Percentiles rank a stretch among this genome's conserved stretches.
Conservation (phyloP, 2,329 filamentous ascomycete genomes). For the Cladophialophora yegresii region DNA sequence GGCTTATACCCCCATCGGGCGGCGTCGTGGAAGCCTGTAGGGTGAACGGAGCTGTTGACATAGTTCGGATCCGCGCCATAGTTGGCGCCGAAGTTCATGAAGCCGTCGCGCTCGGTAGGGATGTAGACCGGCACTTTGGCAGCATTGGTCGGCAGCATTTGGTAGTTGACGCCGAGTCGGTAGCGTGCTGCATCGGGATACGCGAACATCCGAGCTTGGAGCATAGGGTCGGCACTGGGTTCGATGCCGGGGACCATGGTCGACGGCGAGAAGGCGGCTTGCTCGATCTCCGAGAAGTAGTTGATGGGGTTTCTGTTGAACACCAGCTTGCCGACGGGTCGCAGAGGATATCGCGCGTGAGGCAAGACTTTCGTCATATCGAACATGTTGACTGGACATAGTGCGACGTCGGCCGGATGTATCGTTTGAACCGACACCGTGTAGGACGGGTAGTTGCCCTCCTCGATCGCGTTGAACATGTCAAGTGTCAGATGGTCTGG, state of each 20-base stretch:
- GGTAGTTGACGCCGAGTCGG: slow-evolving; percentile 47
- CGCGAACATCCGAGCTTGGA: slow-evolving; percentile 63
- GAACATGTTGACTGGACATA: slow-evolving; percentile 65
- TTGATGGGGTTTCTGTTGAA: slow-evolving; percentile 67
- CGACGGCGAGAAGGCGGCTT: slow-evolving; percentile 66
- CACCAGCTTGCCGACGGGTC: slow-evolving; percentile 63
- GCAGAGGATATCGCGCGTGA: slow-evolving; percentile 62
- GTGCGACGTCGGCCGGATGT: slow-evolving; percentile 62
- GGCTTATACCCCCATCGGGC: slow-evolving; percentile 37
- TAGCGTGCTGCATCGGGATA: slow-evolving; percentile 58
- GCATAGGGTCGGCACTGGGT: slow-evolving; percentile 64
- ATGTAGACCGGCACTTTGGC: slow-evolving; percentile 44
- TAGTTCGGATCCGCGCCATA: slow-evolving; percentile 64
- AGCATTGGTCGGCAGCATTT: slow-evolving; percentile 45
- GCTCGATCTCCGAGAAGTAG: slow-evolving; percentile 68
- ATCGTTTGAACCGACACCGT: slow-evolving; percentile 65
- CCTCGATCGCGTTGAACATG: slow-evolving; percentile 64
- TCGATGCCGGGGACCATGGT: slow-evolving; percentile 66
- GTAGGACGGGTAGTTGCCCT: slow-evolving; percentile 64
- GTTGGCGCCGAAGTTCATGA: slow-evolving; percentile 50
- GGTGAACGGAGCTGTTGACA: slow-evolving; percentile 39
- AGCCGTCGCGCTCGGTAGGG: slow-evolving; percentile 55
- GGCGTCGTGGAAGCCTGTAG: slow-evolving; percentile 25
- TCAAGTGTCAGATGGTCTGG: slow-evolving; percentile 66
- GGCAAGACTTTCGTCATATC: slow-evolving; percentile 72